Evolutionary conservation across 1,284 basidiomycete genomes (phyloP), one percentile per base, ranked within the genome.

Genomic region (Waitea zeae): DNA sequence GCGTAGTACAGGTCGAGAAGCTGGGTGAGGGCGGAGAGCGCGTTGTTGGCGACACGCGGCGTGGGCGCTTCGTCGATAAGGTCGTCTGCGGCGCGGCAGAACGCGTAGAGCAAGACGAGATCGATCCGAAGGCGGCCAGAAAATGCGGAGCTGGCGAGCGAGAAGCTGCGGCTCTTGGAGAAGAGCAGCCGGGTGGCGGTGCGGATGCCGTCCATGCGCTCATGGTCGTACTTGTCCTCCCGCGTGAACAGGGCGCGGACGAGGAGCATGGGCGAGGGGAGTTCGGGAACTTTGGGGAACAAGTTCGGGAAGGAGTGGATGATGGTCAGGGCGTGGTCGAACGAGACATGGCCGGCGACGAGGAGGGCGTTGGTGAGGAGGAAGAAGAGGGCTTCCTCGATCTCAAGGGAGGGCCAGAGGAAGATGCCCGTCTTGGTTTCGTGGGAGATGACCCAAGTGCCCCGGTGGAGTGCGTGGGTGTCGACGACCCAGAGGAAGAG

Each of bases 381-480:
- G 37, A 51, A 50, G 43, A 51, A 50, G 20, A 45, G 30, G 9
- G 47, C 49, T 35, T 51, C 49, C 34, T 49, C 47, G 11, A 49
- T 39, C 28, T 48, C 48, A 17, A 49, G 40, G 6, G 38, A 38
- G 12, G 38, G 36, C 35, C 37, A 43, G 2, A 46, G 30, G n/a
- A 38, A 19, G 17, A 22, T 31, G 1, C 46, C 46, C 1, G 46
- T 33, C 30, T 45, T 49, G 2, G 48, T 51, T 0, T 44, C 45
- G 20, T 41, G 30, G 18, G 40, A 39, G 36, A 51, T 50, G 9
- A 42, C 42, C 49, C 49, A 51, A 0, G 45, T 48, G 2, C 49
- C 49, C 1, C 41, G 39, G 28, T 42, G 41, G 9, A 51, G 32
- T 3, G 48, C 48, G 14, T 42, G 38, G 0, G 44, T 44, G 32